phyloP scores from a whole-genome alignment of 306 rosid species.

The Cicer pinnatifidum region DNA sequence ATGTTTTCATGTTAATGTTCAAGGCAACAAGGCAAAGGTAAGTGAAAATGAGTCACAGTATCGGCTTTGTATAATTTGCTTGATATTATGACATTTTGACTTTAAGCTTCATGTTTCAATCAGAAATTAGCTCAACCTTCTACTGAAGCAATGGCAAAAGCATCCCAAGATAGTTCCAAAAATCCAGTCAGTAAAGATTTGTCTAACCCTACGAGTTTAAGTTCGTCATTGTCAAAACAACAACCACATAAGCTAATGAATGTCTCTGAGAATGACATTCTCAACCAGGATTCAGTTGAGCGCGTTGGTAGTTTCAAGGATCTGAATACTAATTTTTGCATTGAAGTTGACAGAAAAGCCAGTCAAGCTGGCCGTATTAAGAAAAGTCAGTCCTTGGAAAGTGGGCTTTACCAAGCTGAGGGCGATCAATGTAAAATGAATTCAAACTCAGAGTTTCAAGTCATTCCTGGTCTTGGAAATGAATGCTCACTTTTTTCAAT shows the following conservation, averaged over 20 bases:
- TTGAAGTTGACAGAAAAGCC: constrained; percentile 44
- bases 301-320: constrained; percentile 52
- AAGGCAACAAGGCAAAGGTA: constrained; percentile 72
- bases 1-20: constrained; percentile 69
- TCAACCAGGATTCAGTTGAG: constrained; percentile 49
- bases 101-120: constrained; percentile 45
- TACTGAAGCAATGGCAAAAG: constrained; percentile 58
- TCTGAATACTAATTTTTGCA: constrained; percentile 43
- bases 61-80: constrained; percentile 23
- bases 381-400: constrained; percentile 75
- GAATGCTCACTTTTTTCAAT: constrained; percentile 57
- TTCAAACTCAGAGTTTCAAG: constrained; percentile 43
- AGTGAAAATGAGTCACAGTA: constrained; percentile 39
- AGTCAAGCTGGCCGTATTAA: constrained; percentile 42
- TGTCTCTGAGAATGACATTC: constrained; percentile 39
- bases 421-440: constrained; percentile 48
- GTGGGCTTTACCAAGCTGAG: constrained; percentile 59
- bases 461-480: constrained; percentile 47
- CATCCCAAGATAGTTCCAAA: constrained; percentile 51
- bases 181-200: constrained; percentile 46
- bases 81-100: constrained; percentile 43
- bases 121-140: constrained; percentile 70
- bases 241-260: constrained; percentile 45
- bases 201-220: constrained; percentile 38
- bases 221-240: constrained; percentile 37